Base-by-base conservation (phyloP, 2,329 filamentous ascomycete species). In the Colletotrichum liriopes region DNA sequence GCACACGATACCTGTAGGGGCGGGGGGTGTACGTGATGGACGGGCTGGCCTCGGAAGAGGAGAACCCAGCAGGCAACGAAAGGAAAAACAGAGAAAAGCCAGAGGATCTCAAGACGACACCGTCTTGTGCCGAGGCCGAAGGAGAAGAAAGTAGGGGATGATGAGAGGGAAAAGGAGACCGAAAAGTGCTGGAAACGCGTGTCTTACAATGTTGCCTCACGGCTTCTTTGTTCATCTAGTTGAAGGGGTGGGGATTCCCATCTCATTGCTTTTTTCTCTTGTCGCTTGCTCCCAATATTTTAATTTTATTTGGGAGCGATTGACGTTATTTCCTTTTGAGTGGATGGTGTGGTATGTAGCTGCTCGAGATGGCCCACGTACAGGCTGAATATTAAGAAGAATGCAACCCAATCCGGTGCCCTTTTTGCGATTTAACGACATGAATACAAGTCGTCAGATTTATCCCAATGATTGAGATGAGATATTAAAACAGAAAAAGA, bases 171-270 rank as follows among this genome's bases (percentile, higher is more conserved):
- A 60, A 47, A 56, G 60, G 49, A 47, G 68, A 64, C 49, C 39
- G 55, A 68, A 65, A 69, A 68, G 65, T 64, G 72, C 65, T 66
- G 63, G 67, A 69, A 72, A 71, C 58, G 58, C 56, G 72, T 52
- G 61, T 65, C 65, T 71, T 74, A 74, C 73, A 74, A 73, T 71
- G 73, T 73, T 81, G 79, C 79, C 79, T 78, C 79, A 76, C 79
- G 79, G 79, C 79, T 81, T 77, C 76, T 75, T 77, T 79, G 74
- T 76, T 73, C 65, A 69, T 72, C 65, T 72, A 72, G 58, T 69
- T 49, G 51, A 59, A 62, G 65, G 29, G 35, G n/a, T 18, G 43
- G 29, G 69, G 37, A 9, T 51, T 61, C 7, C 35, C 16, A 23
- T 41, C 41, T 29, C 61, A 75, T 47, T 63, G 51, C 51, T 68